A percentile compares a stretch with the other conserved stretches of the same genome.
phyloP scores from a whole-genome alignment of 345 rosid genomes.

The Melaleuca quinquenervia region DNA sequence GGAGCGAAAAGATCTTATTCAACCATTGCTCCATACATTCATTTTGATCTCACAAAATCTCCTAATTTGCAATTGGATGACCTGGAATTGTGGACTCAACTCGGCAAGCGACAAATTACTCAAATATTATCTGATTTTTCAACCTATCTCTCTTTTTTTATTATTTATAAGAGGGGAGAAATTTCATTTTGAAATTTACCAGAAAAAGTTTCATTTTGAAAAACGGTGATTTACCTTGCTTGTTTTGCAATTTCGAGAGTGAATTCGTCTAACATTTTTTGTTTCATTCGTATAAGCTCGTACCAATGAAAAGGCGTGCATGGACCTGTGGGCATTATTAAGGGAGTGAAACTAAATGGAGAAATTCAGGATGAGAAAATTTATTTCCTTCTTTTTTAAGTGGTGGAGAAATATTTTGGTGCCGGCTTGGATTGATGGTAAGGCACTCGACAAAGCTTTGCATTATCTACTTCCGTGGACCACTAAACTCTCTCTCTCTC shows the following conservation, averaged over 20 bases:
- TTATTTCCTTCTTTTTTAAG: not conserved
- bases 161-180: too few species aligned
- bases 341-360: not conserved
- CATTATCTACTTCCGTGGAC: constrained; percentile 1
- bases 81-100: not conserved
- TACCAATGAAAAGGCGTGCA: not conserved
- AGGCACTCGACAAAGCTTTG: not conserved
- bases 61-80: too few species aligned
- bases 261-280: not conserved
- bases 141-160: not conserved
- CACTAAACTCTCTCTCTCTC: not conserved
- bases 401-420: not conserved
- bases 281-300: not conserved
- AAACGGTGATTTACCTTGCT: rapidly evolving
- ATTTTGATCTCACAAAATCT: not conserved
- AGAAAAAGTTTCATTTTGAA: not conserved
- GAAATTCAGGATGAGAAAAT: not conserved
- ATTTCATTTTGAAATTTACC: not conserved
- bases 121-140: not conserved
- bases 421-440: not conserved
- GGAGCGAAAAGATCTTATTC: rapidly evolving
- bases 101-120: not conserved
- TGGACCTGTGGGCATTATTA: not conserved
- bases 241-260: not conserved
- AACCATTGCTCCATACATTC: not conserved